Evolutionary conservation across 1,139 yeast genomes (phyloP), one percentile per base, ranked within the genome.

Genomic region (Scheffersomyces stambukii): DNA sequence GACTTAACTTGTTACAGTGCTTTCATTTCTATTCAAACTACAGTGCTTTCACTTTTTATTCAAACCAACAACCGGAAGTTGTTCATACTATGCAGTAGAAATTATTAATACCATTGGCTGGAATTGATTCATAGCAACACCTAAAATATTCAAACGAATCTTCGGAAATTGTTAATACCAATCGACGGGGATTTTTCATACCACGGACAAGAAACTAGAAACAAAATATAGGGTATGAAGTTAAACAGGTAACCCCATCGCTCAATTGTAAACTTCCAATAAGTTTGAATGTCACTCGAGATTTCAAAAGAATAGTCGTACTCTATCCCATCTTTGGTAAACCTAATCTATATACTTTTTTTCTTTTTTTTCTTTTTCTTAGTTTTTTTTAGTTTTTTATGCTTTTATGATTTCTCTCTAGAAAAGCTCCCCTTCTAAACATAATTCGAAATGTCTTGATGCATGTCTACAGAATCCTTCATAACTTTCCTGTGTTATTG

Each of bases 401-500:
- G n/a, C n/a, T n/a, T n/a, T n/a, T n/a, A n/a, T n/a, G n/a, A n/a
- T n/a, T 6, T 16, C 8, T 16, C 8, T 8, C 8, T 16, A 16
- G 8, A 16, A 16, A 6, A 8, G 18, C 18, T 16, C 8, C 18
- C 8, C 8, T 8, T 16, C 18, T 8, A 16, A 8, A 8, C 18
- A 16, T 8, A 16, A 8, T 6, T 6, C 18, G 6, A 16, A 6
- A 16, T 16, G 8, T 8, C 8, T 6, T 6, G 8, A 6, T 6
- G 18, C 18, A 8, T 16, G 18, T 8, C 18, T 6, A 8, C 18
- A 16, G 18, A 16, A 16, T 8, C 18, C 18, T 6, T 8, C 8
- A 8, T 16, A 21, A 13, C 8, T 27, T 18, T 10, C 22, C 17
- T 15, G 20, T 30, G 19, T 27, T 30, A 10, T 13, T 23, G n/a